Evolutionary conservation across 202 grass and related monocot genomes (phyloP).

Genomic region (Carex arenaria): DNA sequence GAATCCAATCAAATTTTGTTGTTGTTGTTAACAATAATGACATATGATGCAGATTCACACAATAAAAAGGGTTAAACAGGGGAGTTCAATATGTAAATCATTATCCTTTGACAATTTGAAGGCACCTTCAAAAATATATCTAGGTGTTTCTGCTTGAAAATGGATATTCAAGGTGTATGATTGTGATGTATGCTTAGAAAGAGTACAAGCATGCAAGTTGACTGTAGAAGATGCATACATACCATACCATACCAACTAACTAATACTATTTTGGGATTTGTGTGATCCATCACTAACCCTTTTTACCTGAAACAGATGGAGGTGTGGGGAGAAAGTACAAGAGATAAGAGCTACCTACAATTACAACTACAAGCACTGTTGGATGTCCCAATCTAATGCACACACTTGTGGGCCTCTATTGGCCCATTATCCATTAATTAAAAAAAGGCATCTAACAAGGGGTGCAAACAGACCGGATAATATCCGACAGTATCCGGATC

Average conservation of each 20-base stretch:
- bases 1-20: too few species aligned
- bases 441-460: background rate
- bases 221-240: background rate
- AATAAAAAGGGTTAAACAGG: too few species aligned
- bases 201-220: background rate
- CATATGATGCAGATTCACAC: background rate
- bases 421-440: background rate
- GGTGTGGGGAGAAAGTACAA: conserved; percentile 10
- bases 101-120: background rate
- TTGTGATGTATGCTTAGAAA: background rate
- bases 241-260: background rate
- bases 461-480: too few species aligned
- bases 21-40: background rate
- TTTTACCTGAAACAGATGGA: conserved; percentile 7
- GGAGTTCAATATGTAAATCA: background rate
- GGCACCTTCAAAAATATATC: background rate
- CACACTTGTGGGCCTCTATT: background rate
- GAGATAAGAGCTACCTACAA: background rate
- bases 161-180: background rate
- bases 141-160: background rate
- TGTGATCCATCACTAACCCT: background rate
- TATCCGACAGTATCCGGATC: too few species aligned
- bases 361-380: background rate
- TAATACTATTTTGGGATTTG: background rate
- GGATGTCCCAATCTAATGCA: conserved; percentile 17